phyloP scores from a whole-genome alignment of 1,284 basidiomycete species.

The Vanrija humicola region DNA sequence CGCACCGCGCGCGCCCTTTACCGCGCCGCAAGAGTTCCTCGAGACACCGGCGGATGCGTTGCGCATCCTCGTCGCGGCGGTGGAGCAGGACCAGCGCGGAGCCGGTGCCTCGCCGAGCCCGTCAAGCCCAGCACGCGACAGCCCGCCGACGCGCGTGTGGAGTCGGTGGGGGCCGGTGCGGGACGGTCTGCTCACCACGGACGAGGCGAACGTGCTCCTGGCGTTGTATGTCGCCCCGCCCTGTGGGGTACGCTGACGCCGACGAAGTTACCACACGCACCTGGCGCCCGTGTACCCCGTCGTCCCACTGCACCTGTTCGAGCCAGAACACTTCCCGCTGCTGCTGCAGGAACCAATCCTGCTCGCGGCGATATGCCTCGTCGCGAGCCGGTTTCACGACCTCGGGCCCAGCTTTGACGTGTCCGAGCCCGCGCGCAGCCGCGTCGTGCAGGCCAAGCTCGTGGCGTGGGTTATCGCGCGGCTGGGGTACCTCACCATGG shows the following conservation, averaged over 20 bases:
- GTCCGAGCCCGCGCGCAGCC: constrained; percentile 4
- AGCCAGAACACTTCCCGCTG: constrained; percentile 6
- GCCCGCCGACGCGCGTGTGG: constrained; percentile 1
- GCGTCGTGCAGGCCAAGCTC: constrained; percentile 12
- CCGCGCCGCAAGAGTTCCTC: constrained; percentile 4
- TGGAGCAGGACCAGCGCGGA: constrained; percentile 6
- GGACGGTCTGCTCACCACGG: constrained; percentile 17
- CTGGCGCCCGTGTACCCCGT: constrained; percentile 9
- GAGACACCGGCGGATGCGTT: constrained; percentile 20
- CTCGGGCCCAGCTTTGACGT: constrained; percentile 9
- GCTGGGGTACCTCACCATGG: constrained; percentile 16
- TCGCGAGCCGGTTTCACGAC: constrained; percentile 12
- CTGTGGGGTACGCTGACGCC: background rate
- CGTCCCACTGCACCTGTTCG: constrained; percentile 11
- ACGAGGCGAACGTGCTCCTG: constrained; percentile 11
- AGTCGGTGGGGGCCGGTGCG: constrained; percentile 18
- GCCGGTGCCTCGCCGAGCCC: constrained; percentile 13
- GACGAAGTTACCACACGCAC: constrained; percentile 8
- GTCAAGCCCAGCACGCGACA: background rate
- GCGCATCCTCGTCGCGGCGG: constrained; percentile 17
- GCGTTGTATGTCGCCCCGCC: constrained; percentile 6
- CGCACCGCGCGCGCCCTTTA: no score
- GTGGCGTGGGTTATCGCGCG: constrained; percentile 10
- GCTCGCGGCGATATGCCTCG: constrained; percentile 10
- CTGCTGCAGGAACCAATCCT: constrained; percentile 13